Percentiles rank a stretch among this genome's conserved stretches.
Evolutionary conservation across 352 stramenopile species (phyloP).

Genomic region (Globisporangium lucens): DNA sequence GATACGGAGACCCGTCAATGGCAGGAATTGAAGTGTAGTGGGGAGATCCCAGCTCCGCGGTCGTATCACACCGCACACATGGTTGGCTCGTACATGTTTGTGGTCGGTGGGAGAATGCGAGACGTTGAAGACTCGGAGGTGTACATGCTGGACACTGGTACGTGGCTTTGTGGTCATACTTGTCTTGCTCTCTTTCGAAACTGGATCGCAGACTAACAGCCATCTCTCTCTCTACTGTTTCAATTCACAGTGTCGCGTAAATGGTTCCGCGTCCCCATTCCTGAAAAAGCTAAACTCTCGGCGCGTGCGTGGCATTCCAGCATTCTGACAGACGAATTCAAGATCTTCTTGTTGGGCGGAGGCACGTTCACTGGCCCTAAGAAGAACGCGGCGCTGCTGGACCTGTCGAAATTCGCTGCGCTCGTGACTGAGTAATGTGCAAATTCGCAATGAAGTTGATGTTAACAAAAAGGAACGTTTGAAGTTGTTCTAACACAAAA

Average conservation of each 20-base stretch:
- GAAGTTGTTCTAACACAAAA: not conserved
- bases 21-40: constrained; percentile 34
- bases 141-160: constrained; percentile 55
- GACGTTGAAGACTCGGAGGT: constrained; percentile 41
- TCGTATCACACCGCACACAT: constrained; percentile 70
- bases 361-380: constrained; percentile 59
- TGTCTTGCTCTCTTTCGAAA: too few relatives aligned
- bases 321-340: constrained; percentile 28
- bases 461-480: not conserved
- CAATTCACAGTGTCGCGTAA: constrained; percentile 18
- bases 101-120: constrained; percentile 57
- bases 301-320: constrained; percentile 71
- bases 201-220: not conserved
- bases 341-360: constrained; percentile 55
- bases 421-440: not conserved
- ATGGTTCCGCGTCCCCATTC: constrained; percentile 50
- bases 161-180: not conserved
- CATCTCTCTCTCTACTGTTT: not conserved
- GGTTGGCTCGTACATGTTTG: constrained; percentile 45
- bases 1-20: constrained; percentile 34
- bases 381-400: constrained; percentile 46
- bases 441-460: not conserved
- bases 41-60: constrained; percentile 40
- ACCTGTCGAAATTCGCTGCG: constrained; percentile 36
- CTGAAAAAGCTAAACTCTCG: constrained; percentile 22